Evolutionary conservation across 306 rosid species (phyloP), one percentile per base, ranked within the genome.

Genomic region (Prunus dulcis): DNA sequence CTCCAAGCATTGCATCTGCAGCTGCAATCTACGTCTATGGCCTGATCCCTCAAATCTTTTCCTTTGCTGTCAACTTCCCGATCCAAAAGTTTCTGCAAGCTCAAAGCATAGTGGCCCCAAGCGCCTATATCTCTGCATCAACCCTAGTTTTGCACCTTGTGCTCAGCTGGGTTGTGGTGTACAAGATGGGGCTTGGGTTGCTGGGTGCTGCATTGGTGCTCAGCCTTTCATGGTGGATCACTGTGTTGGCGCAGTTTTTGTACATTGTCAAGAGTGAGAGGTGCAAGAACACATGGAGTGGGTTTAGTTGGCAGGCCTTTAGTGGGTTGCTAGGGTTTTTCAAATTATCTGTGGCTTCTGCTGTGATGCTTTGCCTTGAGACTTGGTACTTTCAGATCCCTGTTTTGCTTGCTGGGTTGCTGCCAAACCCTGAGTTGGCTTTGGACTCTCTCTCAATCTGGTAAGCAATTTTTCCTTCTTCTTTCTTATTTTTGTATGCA

Each of bases 201-300:
- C 2, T 93, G 15, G 98, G 98, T 0, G 98, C 93, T 0, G 86
- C 98, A 0, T 20, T 88, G 83, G 81, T 80, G n/a, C 60, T 93
- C 79, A 93, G 98, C 61, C 22, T 91, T 14, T 93, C 98, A 4
- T 93, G 98, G 98, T 93, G 96, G 94, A 81, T 93, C 3, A 78
- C 84, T 0, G 97, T 90, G 73, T 72, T 72, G 68, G 96, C 84
- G 0, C 97, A 90, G 68, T 87, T 86, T 58, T 83, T 90, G 22
- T 93, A 87, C 8, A 87, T 90, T 9, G 61, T 90, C 46, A 90
- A 79, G 81, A 89, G 94, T 14, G 87, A 82, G 2, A 85, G 71
- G 76, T 90, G 88, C 25, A 89, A 58, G 79, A 9, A 49, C 4
- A 89, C 94, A 2, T 93, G 97, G 97, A 78, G 15, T 5, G 96